A percentile compares a stretch with the other conserved stretches of the same genome.
These are phyloP conservation scores for Debaryomyces nepalensis DNA, from an alignment of 1,139 yeast genomes.

Conservation along the genomic window DNA sequence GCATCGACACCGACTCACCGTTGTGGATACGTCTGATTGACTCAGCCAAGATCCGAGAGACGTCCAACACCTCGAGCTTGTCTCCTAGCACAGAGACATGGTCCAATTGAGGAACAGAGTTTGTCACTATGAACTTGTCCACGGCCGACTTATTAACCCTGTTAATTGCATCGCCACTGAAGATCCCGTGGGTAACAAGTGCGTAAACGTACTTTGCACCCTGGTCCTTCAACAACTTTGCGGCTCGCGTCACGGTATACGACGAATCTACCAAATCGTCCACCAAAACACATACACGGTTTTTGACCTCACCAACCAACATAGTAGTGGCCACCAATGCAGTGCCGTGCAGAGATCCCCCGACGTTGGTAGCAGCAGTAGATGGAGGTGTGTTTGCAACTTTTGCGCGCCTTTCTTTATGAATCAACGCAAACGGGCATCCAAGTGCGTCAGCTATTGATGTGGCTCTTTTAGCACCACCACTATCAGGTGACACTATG, in stretches of 20 bases:
- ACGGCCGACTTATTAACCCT: conserved; percentile 71
- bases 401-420: conserved; percentile 83
- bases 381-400: conserved; percentile 38
- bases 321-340: conserved; percentile 69
- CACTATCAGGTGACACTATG: conserved; percentile 94
- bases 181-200: conserved; percentile 88
- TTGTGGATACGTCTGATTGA: conserved; percentile 95
- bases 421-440: conserved; percentile 90
- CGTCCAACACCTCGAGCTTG: conserved; percentile 81
- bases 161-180: conserved; percentile 87
- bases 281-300: conserved; percentile 79
- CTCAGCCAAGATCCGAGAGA: conserved; percentile 86
- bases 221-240: conserved; percentile 86
- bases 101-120: conserved; percentile 83
- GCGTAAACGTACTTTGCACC: conserved; percentile 91
- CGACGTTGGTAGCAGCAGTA: conserved; percentile 20
- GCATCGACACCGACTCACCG: conserved; percentile 93
- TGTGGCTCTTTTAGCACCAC: conserved; percentile 97
- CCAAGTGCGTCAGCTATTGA: conserved; percentile 90
- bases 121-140: conserved; percentile 89
- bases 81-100: conserved; percentile 60
- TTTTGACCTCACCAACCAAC: conserved; percentile 92
- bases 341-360: conserved; percentile 16
- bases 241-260: conserved; percentile 89
- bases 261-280: conserved; percentile 97